Conservation (phyloP, 192 early-diverging fungal genomes). For the Coemansia sp. region DNA sequence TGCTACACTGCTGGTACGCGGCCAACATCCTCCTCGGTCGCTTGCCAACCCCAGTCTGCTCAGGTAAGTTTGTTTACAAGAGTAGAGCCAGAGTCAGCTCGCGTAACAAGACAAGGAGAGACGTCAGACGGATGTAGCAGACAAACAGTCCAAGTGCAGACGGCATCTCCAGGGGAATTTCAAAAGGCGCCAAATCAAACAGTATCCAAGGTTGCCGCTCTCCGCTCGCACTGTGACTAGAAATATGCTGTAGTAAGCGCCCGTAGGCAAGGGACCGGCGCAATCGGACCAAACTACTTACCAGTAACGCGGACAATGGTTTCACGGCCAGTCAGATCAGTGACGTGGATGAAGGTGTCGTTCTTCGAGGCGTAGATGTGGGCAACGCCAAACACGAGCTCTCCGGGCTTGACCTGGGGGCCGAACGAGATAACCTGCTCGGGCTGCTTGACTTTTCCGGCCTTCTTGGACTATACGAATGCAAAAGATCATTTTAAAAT, state of each 20-base stretch:
- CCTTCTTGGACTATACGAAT: slow-evolving; percentile 65
- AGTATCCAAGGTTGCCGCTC: slow-evolving; percentile 8
- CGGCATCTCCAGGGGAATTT: slow-evolving; percentile 50
- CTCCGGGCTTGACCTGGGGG: slow-evolving; percentile 95
- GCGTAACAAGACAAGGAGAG: slow-evolving; percentile 13
- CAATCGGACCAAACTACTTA: slow-evolving; percentile 44
- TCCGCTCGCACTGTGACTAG: slow-evolving; percentile 2
- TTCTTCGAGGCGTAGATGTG: slow-evolving; percentile 99
- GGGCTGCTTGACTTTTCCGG: slow-evolving; percentile 70
- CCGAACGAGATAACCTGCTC: slow-evolving; percentile 93
- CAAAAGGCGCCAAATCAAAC: slow-evolving; percentile 32
- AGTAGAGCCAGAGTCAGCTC: not conserved
- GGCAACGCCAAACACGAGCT: slow-evolving; percentile 99
- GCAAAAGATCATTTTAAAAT: not conserved
- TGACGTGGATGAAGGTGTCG: slow-evolving; percentile 99
- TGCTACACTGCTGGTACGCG: not conserved
- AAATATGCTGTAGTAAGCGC: slow-evolving; percentile 3
- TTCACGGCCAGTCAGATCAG: slow-evolving; percentile 99
- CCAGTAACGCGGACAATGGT: slow-evolving; percentile 98
- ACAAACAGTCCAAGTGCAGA: slow-evolving; percentile 20
- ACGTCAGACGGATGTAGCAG: not conserved
- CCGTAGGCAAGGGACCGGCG: not conserved
- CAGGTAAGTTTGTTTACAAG: not conserved
- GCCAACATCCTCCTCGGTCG: not conserved
- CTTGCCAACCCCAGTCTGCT: not conserved